phyloP scores from a whole-genome alignment of 2,329 filamentous ascomycete genomes.

The Bretziella fagacearum region DNA sequence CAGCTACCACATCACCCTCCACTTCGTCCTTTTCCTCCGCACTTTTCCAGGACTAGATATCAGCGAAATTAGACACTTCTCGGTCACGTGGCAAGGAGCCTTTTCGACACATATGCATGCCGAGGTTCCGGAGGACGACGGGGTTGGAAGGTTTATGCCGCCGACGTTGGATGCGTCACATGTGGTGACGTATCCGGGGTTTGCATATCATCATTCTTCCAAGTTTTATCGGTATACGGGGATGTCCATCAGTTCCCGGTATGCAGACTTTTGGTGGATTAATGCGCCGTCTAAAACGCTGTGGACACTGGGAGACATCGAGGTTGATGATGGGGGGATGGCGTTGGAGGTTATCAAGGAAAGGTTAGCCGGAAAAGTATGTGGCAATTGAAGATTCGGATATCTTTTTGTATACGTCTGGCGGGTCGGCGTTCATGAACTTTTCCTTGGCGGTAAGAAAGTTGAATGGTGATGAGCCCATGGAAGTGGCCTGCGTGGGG shows the following conservation, averaged over 20 bases:
- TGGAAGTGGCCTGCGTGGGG: conserved; percentile 3
- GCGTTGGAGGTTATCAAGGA: conserved; percentile 7
- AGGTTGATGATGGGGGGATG: background rate
- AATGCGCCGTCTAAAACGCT: background rate
- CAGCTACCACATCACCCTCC: background rate
- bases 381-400: conserved; percentile 20
- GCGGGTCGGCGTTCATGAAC: conserved; percentile 36
- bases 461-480: background rate
- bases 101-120: too few species aligned
- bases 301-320: conserved; percentile 2
- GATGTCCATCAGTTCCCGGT: background rate
- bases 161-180: background rate
- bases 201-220: background rate
- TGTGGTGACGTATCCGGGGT: background rate
- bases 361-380: background rate
- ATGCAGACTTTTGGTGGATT: conserved; percentile 5
- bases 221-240: background rate
- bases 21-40: background rate
- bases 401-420: conserved; percentile 36
- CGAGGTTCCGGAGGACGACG: background rate
- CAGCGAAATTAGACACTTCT: background rate
- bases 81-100: conserved; percentile 1
- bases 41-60: background rate
- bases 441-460: conserved; percentile 11
- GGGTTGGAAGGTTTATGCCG: background rate